Evolutionary conservation across 2,329 filamentous ascomycete genomes (phyloP).

Genomic region (Pestalotiopsis sp.): DNA sequence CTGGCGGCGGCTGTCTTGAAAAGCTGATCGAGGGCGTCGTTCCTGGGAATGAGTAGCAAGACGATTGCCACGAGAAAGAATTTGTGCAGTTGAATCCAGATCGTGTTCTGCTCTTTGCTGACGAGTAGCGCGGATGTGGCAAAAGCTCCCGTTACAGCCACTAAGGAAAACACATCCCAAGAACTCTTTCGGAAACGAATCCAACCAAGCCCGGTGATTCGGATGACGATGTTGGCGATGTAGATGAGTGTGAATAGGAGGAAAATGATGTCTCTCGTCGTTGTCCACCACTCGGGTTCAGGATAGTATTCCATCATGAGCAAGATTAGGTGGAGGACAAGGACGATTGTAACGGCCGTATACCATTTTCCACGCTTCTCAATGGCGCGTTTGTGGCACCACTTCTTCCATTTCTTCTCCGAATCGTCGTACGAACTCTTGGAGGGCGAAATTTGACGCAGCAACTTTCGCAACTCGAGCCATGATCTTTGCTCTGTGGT

Average conservation of each 20-base stretch:
- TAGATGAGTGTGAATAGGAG: constrained; percentile 81
- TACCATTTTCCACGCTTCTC: constrained; percentile 96
- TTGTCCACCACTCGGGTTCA: constrained; percentile 71
- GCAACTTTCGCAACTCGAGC: constrained; percentile 89
- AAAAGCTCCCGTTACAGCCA: constrained; percentile 78
- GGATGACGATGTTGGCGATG: constrained; percentile 77
- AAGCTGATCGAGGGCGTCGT: constrained; percentile 94
- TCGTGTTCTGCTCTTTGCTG: constrained; percentile 55
- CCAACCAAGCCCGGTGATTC: constrained; percentile 89
- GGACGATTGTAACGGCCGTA: constrained; percentile 71
- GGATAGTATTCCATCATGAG: constrained; percentile 84
- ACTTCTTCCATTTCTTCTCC: constrained; percentile 78
- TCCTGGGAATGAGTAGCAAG: constrained; percentile 87
- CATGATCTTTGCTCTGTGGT: constrained; percentile 96
- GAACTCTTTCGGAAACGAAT: constrained; percentile 86
- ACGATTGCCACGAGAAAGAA: constrained; percentile 89
- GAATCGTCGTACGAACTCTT: constrained; percentile 83
- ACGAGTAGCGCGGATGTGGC: constrained; percentile 78
- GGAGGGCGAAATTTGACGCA: constrained; percentile 91
- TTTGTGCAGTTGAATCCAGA: constrained; percentile 84
- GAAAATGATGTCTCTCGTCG: constrained; percentile 73
- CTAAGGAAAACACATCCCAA: constrained; percentile 89
- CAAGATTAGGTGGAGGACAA: constrained; percentile 80
- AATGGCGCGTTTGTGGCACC: constrained; percentile 93
- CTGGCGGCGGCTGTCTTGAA: constrained; percentile 98